phyloP scores from a whole-genome alignment of 768 basidiomycete species.

The Royoungia palumana region DNA sequence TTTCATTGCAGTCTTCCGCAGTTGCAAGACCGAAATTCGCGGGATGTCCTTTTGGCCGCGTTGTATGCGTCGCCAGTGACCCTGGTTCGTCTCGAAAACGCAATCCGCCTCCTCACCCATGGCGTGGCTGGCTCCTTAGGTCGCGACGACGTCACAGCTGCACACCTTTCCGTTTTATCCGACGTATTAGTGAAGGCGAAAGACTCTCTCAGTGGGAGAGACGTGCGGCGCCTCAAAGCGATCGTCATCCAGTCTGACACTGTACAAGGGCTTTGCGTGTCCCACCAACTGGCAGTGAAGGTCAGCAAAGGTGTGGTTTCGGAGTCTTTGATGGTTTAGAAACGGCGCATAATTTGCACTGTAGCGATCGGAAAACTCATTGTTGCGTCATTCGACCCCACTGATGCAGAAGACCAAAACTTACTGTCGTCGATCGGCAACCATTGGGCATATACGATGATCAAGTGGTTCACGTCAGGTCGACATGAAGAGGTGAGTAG shows the following conservation, averaged over 20 bases:
- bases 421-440: conserved; percentile 39
- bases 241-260: conserved; percentile 34
- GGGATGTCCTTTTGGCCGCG: conserved; percentile 35
- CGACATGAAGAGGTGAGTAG: conserved; percentile 12
- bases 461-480: conserved; percentile 9
- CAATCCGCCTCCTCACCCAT: conserved; percentile 38
- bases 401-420: conserved; percentile 34
- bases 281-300: conserved; percentile 18
- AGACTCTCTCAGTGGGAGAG: conserved; percentile 25
- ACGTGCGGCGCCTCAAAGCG: conserved; percentile 39
- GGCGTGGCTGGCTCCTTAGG: conserved; percentile 24
- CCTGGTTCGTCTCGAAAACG: conserved; percentile 33
- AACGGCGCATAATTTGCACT: conserved; percentile 1
- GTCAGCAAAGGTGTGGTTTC: conserved; percentile 35
- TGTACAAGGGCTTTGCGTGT: conserved; percentile 36
- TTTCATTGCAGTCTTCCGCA: conserved; percentile 28
- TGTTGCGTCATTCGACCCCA: conserved; percentile 35
- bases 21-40: conserved; percentile 19
- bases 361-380: conserved; percentile 46
- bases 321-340: background rate
- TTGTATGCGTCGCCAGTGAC: conserved; percentile 29
- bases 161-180: conserved; percentile 39
- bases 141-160: conserved; percentile 23
- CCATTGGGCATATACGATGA: conserved; percentile 39
- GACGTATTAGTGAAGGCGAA: conserved; percentile 33